phyloP scores from a whole-genome alignment of 164 flowering plant species.

The Umbellularia californica region DNA sequence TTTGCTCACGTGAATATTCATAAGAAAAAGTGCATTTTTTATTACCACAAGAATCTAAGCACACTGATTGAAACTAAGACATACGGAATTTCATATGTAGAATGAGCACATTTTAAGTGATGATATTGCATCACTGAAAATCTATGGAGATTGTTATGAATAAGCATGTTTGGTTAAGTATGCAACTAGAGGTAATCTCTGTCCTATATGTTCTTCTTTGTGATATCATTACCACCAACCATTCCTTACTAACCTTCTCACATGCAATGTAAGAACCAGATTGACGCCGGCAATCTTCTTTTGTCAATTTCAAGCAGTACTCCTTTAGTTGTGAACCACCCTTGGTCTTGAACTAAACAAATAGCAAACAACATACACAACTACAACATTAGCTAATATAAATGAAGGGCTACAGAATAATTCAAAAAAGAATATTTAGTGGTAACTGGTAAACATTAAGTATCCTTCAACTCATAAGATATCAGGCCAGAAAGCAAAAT shows the following conservation, averaged over 20 bases:
- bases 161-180: not conserved
- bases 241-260: conserved; percentile 60
- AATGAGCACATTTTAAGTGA: not conserved
- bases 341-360: conserved; percentile 82
- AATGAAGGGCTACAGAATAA: not conserved
- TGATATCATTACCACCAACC: not conserved
- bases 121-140: too few species aligned
- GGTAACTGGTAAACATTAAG: not conserved
- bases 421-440: not conserved
- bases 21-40: not conserved
- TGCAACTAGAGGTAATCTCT: not conserved
- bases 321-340: conserved; percentile 93
- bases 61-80: not conserved
- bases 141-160: not conserved
- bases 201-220: not conserved
- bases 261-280: conserved; percentile 76
- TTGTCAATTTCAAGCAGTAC: conserved; percentile 83
- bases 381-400: conserved; percentile 4
- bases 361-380: conserved; percentile 14
- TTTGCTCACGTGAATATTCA: not conserved
- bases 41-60: not conserved
- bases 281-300: conserved; percentile 93
- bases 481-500: too few species aligned
- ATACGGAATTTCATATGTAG: not conserved
- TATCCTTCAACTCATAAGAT: too few species aligned